Percentiles rank a stretch among this genome's conserved stretches.
Conservation (phyloP, 2,329 filamentous ascomycete species). For the Lomentospora prolificans region DNA sequence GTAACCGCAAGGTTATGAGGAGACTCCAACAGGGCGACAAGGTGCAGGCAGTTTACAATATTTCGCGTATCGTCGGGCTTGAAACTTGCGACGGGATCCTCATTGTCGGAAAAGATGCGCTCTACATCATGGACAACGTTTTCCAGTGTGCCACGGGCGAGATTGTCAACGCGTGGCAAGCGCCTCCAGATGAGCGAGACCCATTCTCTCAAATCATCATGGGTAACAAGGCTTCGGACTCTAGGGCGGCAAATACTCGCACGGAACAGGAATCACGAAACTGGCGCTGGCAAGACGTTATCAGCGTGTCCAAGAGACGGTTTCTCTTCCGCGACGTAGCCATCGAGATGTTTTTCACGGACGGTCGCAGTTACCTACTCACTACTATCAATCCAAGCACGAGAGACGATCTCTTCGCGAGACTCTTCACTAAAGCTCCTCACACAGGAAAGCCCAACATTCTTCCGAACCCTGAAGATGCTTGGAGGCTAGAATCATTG, state of each 20-base stretch:
- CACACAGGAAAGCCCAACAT: conserved; percentile 63
- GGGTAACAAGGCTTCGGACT: conserved; percentile 26
- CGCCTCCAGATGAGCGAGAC: conserved; percentile 82
- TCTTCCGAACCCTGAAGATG: conserved; percentile 70
- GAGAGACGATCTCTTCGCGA: conserved; percentile 72
- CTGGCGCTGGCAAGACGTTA: conserved; percentile 91
- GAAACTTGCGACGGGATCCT: conserved; percentile 90
- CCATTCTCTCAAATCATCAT: conserved; percentile 92
- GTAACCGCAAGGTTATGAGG: conserved; percentile 95
- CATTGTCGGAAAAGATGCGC: conserved; percentile 80
- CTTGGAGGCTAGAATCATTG: conserved; percentile 83
- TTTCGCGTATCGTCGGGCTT: conserved; percentile 86
- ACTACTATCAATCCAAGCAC: conserved; percentile 66
- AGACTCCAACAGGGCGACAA: conserved; percentile 83
- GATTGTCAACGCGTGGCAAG: conserved; percentile 94
- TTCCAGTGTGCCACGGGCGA: conserved; percentile 93
- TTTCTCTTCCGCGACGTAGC: conserved; percentile 94
- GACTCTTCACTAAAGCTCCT: conserved; percentile 68
- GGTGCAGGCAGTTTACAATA: conserved; percentile 89
- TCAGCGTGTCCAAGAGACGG: conserved; percentile 89
- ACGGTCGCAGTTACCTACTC: conserved; percentile 87
- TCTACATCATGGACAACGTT: conserved; percentile 94
- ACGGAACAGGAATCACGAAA: conserved; percentile 73
- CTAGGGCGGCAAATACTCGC: conserved; percentile 15
- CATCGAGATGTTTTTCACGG: conserved; percentile 95